Conservation (phyloP, 1,284 basidiomycete species). For the Wolfiporia cocos region DNA sequence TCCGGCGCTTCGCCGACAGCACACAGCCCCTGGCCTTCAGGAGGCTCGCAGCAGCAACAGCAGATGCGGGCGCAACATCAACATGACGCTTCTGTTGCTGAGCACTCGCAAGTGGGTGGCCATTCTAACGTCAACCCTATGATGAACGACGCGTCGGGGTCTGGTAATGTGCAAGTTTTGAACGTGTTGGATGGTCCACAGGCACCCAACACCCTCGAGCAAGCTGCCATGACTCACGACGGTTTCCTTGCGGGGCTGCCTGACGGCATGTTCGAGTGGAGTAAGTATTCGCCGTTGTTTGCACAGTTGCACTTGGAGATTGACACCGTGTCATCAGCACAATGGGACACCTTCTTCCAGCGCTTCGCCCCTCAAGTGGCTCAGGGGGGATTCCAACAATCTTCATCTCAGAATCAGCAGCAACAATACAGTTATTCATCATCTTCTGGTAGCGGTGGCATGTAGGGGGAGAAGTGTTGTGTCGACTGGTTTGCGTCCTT, state of each 20-base stretch:
- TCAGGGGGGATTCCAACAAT: neutral
- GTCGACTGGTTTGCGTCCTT: too few species aligned
- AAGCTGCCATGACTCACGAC: conserved; percentile 62
- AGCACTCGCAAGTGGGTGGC: conserved; percentile 42
- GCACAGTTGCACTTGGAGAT: conserved; percentile 1
- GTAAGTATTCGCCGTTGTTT: conserved; percentile 39
- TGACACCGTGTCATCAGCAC: conserved; percentile 2
- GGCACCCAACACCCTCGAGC: conserved; percentile 47
- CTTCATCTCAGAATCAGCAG: neutral
- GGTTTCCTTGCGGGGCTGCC: conserved; percentile 77
- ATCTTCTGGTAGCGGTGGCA: too few species aligned
- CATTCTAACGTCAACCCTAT: conserved; percentile 61
- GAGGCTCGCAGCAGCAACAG: conserved; percentile 7
- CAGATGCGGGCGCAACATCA: conserved; percentile 7
- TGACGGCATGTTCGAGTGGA: conserved; percentile 85
- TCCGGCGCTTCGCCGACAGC: conserved; percentile 5
- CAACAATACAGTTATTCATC: too few species aligned
- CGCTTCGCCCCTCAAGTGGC: neutral
- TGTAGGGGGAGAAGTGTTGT: too few species aligned
- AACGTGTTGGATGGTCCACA: conserved; percentile 61
- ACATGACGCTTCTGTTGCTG: conserved; percentile 36
- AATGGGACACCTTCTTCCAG: neutral
- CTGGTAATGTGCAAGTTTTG: conserved; percentile 65
- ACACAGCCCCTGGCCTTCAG: neutral
- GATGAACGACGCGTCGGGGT: conserved; percentile 24